phyloP scores from a whole-genome alignment of 352 stramenopile genomes.

The Poterioochromonas sp. region DNA sequence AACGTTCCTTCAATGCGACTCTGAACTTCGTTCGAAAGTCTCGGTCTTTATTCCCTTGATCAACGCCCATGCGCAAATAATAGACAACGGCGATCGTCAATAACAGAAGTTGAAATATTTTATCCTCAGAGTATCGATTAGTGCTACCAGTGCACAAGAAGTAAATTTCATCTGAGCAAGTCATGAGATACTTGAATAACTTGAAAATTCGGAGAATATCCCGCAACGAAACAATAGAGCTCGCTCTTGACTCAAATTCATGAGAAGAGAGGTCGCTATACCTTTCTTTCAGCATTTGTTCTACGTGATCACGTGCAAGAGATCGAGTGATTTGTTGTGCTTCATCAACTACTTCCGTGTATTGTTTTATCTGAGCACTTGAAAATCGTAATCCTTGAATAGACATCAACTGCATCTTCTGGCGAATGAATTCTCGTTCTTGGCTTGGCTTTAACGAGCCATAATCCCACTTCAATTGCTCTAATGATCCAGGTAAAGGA shows the following conservation, averaged over 20 bases:
- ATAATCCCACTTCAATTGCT: conserved; percentile 46
- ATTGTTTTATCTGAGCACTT: neutral
- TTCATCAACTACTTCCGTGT: conserved; percentile 28
- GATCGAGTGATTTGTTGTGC: conserved; percentile 26
- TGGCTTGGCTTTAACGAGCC: conserved; percentile 45
- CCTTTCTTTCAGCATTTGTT: conserved; percentile 37
- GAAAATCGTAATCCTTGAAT: neutral
- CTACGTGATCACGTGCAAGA: conserved; percentile 32
- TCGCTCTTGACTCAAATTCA: conserved; percentile 38
- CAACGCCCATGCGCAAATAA: conserved; percentile 44
- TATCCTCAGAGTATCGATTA: neutral
- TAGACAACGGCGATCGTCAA: conserved; percentile 43
- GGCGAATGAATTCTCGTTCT: conserved; percentile 50
- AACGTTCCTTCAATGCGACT: conserved; percentile 38
- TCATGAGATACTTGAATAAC: conserved; percentile 44
- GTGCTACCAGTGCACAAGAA: neutral
- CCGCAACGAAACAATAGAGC: conserved; percentile 49
- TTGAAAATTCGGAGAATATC: conserved; percentile 52
- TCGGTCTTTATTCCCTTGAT: conserved; percentile 37
- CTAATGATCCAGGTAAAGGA: conserved; percentile 38
- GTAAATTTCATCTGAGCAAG: neutral
- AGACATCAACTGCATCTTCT: conserved; percentile 20
- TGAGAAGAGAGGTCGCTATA: conserved; percentile 38
- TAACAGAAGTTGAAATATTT: neutral
- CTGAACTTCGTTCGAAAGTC: conserved; percentile 39